Evolutionary conservation across 352 stramenopile species (phyloP).

Genomic region (Pythium guiyangense): DNA sequence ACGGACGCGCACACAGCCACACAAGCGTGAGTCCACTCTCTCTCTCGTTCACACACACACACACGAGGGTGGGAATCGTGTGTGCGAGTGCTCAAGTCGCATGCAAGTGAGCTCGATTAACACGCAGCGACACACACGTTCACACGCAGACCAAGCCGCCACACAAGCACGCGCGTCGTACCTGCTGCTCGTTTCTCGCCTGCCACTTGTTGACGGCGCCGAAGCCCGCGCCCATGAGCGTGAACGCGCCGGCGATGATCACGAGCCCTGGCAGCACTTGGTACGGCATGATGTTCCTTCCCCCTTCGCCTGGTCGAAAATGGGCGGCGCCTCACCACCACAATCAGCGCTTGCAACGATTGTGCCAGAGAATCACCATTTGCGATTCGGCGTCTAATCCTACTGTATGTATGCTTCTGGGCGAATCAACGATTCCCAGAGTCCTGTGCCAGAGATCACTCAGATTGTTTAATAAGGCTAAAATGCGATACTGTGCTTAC

Average conservation of each 20-base stretch:
- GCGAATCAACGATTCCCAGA: neutral
- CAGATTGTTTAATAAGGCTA: too few relatives aligned
- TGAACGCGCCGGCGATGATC: constrained; percentile 74
- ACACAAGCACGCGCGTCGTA: constrained; percentile 19
- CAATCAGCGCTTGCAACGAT: neutral
- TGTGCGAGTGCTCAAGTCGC: neutral
- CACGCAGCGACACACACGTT: neutral
- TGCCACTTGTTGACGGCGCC: constrained; percentile 74
- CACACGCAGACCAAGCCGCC: neutral
- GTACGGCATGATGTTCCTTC: constrained; percentile 64
- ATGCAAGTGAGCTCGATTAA: neutral
- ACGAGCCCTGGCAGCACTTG: constrained; percentile 77
- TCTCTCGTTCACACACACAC: neutral
- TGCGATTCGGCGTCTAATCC: neutral
- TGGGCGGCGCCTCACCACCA: constrained; percentile 13
- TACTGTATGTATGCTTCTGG: neutral
- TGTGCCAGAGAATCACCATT: neutral
- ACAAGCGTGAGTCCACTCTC: neutral
- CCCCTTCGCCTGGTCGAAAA: constrained; percentile 2
- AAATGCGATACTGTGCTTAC: too few relatives aligned
- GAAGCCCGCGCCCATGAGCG: constrained; percentile 69
- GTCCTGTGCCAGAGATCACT: neutral
- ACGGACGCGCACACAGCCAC: neutral
- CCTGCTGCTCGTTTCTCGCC: constrained; percentile 64
- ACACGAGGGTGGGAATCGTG: too few relatives aligned